Conservation (phyloP, 2,329 filamentous ascomycete species). For the Fusarium pseudograminearum region DNA sequence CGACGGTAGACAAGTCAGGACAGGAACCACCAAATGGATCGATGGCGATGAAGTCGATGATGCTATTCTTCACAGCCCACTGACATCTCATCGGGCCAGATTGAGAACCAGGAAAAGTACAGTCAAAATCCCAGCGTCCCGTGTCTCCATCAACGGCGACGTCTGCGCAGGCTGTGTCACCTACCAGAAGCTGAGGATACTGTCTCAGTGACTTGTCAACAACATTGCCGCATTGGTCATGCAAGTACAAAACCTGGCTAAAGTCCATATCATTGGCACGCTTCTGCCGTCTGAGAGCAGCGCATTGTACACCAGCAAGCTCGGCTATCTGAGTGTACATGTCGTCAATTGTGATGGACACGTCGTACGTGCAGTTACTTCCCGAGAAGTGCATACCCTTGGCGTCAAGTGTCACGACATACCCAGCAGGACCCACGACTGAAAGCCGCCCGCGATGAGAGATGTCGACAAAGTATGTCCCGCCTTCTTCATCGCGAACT, state of each 20-base stretch:
- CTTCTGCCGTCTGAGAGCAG: constrained; percentile 37
- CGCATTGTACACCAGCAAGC: constrained; percentile 50
- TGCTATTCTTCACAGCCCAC: constrained; percentile 48
- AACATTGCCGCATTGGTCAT: constrained; percentile 52
- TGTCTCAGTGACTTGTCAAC: constrained; percentile 45
- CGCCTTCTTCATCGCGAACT: constrained; percentile 47
- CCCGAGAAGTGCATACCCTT: constrained; percentile 53
- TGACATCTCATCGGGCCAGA: constrained; percentile 50
- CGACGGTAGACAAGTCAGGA: constrained; percentile 52
- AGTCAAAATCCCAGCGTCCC: constrained; percentile 54
- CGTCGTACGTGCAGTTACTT: constrained; percentile 49
- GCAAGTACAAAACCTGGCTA: constrained; percentile 49
- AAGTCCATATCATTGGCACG: constrained; percentile 49
- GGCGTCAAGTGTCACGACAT: constrained; percentile 51
- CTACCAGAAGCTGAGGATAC: constrained; percentile 51
- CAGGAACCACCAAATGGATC: constrained; percentile 55
- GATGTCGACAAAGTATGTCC: constrained; percentile 51
- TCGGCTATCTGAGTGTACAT: constrained; percentile 52
- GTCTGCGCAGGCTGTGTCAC: constrained; percentile 49
- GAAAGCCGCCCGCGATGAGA: constrained; percentile 51
- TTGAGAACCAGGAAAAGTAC: constrained; percentile 52
- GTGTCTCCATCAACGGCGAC: constrained; percentile 45
- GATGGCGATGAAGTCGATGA: constrained; percentile 51
- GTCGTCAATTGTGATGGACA: constrained; percentile 51
- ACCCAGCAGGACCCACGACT: constrained; percentile 49